Base-by-base conservation (phyloP, 1,139 yeast species). In the Suhomyces choctaworum region DNA sequence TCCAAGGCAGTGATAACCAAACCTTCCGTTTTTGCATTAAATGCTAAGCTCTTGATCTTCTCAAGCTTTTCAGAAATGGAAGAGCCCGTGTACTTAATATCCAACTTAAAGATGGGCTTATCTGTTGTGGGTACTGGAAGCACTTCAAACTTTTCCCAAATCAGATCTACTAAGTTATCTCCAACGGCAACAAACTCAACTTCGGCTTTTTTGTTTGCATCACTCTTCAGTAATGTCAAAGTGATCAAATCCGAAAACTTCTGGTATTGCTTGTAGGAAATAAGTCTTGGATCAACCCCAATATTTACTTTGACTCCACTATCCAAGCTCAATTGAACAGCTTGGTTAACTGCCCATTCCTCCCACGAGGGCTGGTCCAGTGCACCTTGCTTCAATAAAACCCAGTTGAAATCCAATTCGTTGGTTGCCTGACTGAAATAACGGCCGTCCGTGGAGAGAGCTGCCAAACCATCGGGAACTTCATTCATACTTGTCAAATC, bases 391-490 rank as follows among this genome's bases (percentile, higher is more conserved):
- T 81, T 89, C 50, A 94, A 70, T 45, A 94, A 70, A 9, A 70
- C 58, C 98, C 98, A 94, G 62, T 87, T 86, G 56, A 74, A 82
- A 57, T 88, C 97, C 45, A 94, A 72, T 62, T 94, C 96, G 54
- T 83, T 79, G 17, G 77, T 65, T 2, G 98, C 98, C 62, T 94
- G 98, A 46, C 80, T 76, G 58, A 89, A 94, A 63, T 94, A 94
- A 47, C 98, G 74, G 9, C 97, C 97, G 60, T 94, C 98, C 0
- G 98, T 94, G 8, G 95, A 81, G 48, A 94, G 70, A 4, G 84
- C 84, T 21, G 96, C 92, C 46, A 78, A 71, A 7, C 84, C 83
- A 47, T 76, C 78, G n/a, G 81, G 81, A 7, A 36, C 39, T 7
- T 72, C 74, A 47, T 77, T 77, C 75, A 77, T 62, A 47, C 76